Percentiles rank a stretch among this genome's conserved stretches.
phyloP scores from a whole-genome alignment of 2,329 filamentous ascomycete species.

The Stagonosporopsis tanaceti region DNA sequence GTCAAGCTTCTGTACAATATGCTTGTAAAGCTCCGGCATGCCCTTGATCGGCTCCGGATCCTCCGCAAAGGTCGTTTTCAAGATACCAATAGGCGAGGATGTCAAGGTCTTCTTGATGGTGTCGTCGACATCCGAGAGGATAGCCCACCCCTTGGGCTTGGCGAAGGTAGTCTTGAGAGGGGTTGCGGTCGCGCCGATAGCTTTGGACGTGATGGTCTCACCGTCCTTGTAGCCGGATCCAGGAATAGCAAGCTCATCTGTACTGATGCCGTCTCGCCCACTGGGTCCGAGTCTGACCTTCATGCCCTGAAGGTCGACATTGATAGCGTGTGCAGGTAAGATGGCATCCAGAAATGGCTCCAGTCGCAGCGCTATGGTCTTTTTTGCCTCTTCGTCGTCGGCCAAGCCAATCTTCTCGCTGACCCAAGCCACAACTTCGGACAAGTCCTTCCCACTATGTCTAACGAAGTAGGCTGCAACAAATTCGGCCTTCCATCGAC shows the following conservation, averaged over 20 bases:
- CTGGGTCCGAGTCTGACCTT: conserved; percentile 68
- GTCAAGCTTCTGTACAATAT: conserved; percentile 64
- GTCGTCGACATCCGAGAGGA: conserved; percentile 92
- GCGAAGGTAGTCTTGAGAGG: conserved; percentile 78
- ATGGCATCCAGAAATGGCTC: conserved; percentile 81
- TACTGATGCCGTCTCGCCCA: conserved; percentile 75
- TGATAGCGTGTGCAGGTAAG: conserved; percentile 72
- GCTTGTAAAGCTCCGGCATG: conserved; percentile 84
- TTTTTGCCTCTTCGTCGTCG: conserved; percentile 58
- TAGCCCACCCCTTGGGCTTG: conserved; percentile 78
- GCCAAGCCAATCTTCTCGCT: conserved; percentile 72
- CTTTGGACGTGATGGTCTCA: conserved; percentile 40
- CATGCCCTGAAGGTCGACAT: conserved; percentile 64
- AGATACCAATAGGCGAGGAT: conserved; percentile 78
- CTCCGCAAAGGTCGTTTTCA: conserved; percentile 84
- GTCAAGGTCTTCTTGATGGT: conserved; percentile 94
- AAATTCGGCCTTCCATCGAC: conserved; percentile 80
- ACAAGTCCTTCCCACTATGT: conserved; percentile 71
- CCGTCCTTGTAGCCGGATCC: conserved; percentile 53
- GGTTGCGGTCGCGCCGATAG: conserved; percentile 50
- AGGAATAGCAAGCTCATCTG: conserved; percentile 62
- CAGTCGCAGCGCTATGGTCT: conserved; percentile 72
- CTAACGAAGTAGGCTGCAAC: conserved; percentile 82
- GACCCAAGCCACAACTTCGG: conserved; percentile 74
- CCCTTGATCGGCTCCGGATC: conserved; percentile 73